These are phyloP conservation scores for Pestalotiopsis sp. DNA, from an alignment of 2,329 filamentous ascomycete species.

Conservation along the genomic window DNA sequence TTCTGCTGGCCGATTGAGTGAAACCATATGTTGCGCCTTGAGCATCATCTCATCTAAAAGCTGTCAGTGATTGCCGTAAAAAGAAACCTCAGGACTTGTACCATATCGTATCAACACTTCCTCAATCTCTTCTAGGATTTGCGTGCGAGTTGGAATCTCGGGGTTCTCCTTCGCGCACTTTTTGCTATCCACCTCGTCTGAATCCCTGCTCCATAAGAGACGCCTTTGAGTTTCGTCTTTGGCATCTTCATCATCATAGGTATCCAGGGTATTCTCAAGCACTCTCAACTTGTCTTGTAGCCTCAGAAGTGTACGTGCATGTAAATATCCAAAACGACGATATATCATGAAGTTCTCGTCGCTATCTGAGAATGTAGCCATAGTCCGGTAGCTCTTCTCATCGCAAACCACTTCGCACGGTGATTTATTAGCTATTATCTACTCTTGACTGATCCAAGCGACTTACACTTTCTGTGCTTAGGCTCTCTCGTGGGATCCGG, in stretches of 20 bases:
- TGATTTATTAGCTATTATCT: background rate
- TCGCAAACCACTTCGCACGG: background rate
- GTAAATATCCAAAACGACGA: constrained; percentile 6
- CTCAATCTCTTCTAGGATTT: background rate
- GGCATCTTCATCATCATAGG: background rate
- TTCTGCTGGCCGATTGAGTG: background rate
- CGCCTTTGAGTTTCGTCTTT: background rate
- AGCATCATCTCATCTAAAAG: background rate
- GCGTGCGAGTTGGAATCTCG: background rate
- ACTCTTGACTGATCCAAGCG: background rate
- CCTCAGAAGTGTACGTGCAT: background rate
- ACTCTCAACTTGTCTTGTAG: constrained; percentile 1
- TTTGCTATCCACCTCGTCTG: background rate
- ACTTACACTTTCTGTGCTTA: background rate
- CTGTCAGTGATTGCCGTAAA: background rate
- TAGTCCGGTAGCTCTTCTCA: constrained; percentile 4
- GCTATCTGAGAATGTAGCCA: constrained; percentile 2
- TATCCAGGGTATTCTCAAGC: background rate
- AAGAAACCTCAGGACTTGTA: background rate
- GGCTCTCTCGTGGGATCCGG: background rate
- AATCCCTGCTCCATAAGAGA: background rate
- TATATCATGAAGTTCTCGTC: constrained; percentile 13
- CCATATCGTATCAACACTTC: background rate
- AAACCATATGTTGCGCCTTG: background rate
- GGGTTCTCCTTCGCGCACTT: background rate